Evolutionary conservation across 2,329 filamentous ascomycete species (phyloP), one percentile per base, ranked within the genome.

Genomic region (Venturiaceae sp.): DNA sequence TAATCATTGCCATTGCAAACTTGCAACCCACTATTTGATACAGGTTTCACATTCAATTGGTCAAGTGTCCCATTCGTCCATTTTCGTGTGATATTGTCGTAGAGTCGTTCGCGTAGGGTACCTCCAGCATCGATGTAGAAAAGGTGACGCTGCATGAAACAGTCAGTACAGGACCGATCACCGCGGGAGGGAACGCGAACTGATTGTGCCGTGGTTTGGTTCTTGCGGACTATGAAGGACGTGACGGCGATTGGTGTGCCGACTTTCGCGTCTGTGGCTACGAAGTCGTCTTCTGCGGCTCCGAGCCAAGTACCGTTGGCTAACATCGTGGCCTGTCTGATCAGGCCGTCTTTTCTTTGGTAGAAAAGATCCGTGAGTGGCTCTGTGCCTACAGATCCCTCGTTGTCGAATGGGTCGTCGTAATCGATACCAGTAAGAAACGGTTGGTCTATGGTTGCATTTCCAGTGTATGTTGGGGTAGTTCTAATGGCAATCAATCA

Each of bases 91-190:
- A 34, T 28, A 16, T 36, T 53, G n/a, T 34, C 34, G 23, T 34
- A 53, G 3, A 53, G 2, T 3, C 52, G 52, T n/a, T 53, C 52
- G 14, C 52, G 30, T 28, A 53, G 14, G 3, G 13, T 5, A 7
- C 52, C 52, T 5, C 23, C 32, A 14, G 30, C 34, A 23, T 53
- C 52, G 19, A 53, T 37, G 34, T 53, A 53, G 32, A 53, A 53
- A 3, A 53, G 14, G 23, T 53, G 52, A 13, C 52, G 52, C 52
- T 53, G 52, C 34, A 16, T 37, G 8, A 23, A 34, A 37, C 32
- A 53, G 52, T 53, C 52, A 53, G 52, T 53, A 53, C n/a, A 53
- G 5, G 52, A 34, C 19, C 52, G n/a, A 28, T 53, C 14, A 13
- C 19, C 32, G n/a, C n/a, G 34, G 32, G 30, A 53, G 13, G 32